phyloP scores from a whole-genome alignment of 257 asterid genomes.

The Petrea volubilis region DNA sequence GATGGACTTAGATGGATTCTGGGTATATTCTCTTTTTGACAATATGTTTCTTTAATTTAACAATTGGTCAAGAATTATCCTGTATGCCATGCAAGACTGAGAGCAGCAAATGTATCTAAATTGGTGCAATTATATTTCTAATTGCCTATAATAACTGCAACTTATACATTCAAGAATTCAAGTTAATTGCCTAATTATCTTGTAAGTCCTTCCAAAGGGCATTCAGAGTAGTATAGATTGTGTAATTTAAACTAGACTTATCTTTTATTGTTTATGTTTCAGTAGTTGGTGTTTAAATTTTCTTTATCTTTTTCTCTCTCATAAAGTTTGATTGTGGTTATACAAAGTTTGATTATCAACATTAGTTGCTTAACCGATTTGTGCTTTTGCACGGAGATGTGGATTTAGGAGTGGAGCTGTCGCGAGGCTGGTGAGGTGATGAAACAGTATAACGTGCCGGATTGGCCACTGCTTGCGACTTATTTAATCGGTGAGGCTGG shows the following conservation, averaged over 20 bases:
- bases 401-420: conserved; percentile 74
- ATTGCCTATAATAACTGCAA: neutral
- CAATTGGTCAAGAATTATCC: no score
- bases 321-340: neutral
- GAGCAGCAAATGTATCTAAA: neutral
- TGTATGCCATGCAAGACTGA: neutral
- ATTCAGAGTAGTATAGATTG: neutral
- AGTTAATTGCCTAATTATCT: no score
- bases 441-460: conserved; percentile 69
- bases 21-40: no score
- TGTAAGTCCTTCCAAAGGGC: neutral
- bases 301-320: neutral
- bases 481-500: conserved; percentile 91
- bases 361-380: conserved; percentile 8
- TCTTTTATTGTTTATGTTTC: neutral
- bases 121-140: neutral
- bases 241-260: no score
- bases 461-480: conserved; percentile 93
- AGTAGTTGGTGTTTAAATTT: neutral
- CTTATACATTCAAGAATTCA: neutral
- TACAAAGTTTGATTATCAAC: neutral
- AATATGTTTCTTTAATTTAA: no score
- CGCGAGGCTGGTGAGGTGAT: conserved; percentile 74
- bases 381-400: conserved; percentile 23
- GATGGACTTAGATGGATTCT: no score